Percentiles rank a stretch among this genome's conserved stretches.
Conservation (phyloP, 2,329 filamentous ascomycete genomes). For the Helotiales sp. region DNA sequence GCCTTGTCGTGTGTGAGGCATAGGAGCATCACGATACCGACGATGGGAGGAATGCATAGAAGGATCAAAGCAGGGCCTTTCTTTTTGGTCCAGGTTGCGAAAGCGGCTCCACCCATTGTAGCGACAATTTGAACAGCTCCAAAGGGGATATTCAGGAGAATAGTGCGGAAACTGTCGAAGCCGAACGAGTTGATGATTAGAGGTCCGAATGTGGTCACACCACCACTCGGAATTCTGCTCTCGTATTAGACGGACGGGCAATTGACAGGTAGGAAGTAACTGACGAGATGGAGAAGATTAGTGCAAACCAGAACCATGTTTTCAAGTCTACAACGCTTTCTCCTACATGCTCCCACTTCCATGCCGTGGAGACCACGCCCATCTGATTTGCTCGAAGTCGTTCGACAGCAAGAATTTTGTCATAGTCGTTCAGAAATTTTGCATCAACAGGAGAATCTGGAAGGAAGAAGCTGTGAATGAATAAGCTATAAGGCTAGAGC, state of each 20-base stretch:
- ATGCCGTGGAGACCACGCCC: constrained; percentile 52
- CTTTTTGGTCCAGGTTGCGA: constrained; percentile 53
- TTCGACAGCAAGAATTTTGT: constrained; percentile 55
- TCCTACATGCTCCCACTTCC: constrained; percentile 49
- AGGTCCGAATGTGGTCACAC: constrained; percentile 28
- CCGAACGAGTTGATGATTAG: constrained; percentile 44
- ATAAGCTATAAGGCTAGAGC: no score
- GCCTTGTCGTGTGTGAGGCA: constrained; percentile 45
- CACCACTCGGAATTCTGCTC: constrained; percentile 39
- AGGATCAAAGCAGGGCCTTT: constrained; percentile 56
- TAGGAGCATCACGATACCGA: constrained; percentile 55
- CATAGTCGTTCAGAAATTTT: constrained; percentile 50
- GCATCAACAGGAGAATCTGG: constrained; percentile 28
- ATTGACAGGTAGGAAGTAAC: constrained; percentile 44
- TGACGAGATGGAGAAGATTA: constrained; percentile 30
- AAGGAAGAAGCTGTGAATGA: constrained; percentile 27
- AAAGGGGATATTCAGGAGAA: constrained; percentile 44
- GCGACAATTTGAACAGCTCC: constrained; percentile 53
- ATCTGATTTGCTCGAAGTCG: constrained; percentile 55
- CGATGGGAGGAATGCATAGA: constrained; percentile 56
- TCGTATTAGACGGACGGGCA: constrained; percentile 51
- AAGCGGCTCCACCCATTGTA: constrained; percentile 56
- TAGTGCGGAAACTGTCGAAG: constrained; percentile 40
- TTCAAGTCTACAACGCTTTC: constrained; percentile 37
- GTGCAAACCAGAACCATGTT: constrained; percentile 38